These are phyloP conservation scores for Schizophyllum amplum DNA, from an alignment of 1,284 basidiomycete species.

Conservation along the genomic window DNA sequence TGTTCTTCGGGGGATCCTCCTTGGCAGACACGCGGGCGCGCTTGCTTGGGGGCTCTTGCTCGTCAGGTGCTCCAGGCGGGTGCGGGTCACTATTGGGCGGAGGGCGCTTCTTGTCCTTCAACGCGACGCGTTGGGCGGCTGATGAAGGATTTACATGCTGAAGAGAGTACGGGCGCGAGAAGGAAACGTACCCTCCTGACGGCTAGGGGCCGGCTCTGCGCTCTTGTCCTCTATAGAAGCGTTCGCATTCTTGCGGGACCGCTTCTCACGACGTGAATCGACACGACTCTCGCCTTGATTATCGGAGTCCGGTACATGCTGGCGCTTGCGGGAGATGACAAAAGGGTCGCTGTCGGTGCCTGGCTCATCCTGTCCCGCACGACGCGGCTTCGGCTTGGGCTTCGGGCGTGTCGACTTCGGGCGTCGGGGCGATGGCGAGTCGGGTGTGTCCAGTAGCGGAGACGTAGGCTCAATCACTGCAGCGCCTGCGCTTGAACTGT, in stretches of 20 bases:
- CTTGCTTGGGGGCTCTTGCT: background rate
- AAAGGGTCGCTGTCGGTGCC: background rate
- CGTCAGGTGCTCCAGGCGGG: background rate
- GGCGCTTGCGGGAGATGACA: background rate
- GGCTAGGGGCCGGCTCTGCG: background rate
- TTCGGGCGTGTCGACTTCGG: background rate
- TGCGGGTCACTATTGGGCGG: background rate
- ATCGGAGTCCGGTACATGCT: background rate
- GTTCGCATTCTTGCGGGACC: no score
- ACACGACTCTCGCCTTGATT: background rate
- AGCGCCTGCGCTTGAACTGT: background rate
- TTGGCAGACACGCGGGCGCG: background rate
- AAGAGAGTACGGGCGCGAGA: background rate
- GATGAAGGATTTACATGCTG: background rate
- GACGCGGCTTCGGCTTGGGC: background rate
- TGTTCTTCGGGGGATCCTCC: background rate
- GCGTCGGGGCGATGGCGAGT: background rate
- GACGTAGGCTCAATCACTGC: background rate
- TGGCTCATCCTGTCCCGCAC: background rate
- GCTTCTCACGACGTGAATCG: no score
- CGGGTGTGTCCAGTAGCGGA: background rate
- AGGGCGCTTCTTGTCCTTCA: background rate
- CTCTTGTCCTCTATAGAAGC: no score
- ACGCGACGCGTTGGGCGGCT: background rate
- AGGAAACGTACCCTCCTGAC: background rate